Conservation (phyloP, 805 yeast species). For the Candida gorgasii region DNA sequence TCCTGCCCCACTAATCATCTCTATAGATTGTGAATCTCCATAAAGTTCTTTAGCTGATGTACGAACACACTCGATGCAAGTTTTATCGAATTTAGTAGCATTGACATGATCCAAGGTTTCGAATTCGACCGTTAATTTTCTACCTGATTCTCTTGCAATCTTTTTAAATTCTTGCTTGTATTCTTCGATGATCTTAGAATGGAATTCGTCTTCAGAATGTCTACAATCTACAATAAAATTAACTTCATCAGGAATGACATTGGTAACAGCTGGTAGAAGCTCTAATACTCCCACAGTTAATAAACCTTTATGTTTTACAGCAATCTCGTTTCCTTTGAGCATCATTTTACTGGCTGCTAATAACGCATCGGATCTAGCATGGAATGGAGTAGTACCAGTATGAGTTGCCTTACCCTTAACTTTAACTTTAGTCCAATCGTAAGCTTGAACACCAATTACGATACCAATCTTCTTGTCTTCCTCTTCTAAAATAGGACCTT, state of each 20-base stretch:
- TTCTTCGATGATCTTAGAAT: constrained; percentile 38
- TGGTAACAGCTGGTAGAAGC: constrained; percentile 60
- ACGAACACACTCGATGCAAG: constrained; percentile 51
- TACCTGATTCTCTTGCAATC: constrained; percentile 33
- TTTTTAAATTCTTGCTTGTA: constrained; percentile 33
- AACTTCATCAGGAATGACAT: constrained; percentile 66
- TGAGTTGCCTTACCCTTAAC: constrained; percentile 67
- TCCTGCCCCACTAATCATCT: constrained; percentile 69
- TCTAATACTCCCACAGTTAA: constrained; percentile 60
- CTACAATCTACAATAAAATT: constrained; percentile 62
- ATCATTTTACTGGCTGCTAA: constrained; percentile 60
- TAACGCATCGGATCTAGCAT: constrained; percentile 60
- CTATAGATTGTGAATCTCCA: constrained; percentile 44
- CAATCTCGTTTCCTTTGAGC: constrained; percentile 55
- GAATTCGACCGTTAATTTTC: constrained; percentile 37
- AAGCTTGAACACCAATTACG: constrained; percentile 68
- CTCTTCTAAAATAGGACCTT: constrained; percentile 69
- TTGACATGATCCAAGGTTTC: constrained; percentile 50
- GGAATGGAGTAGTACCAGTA: constrained; percentile 73
- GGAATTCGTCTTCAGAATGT: constrained; percentile 48
- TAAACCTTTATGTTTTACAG: constrained; percentile 51
- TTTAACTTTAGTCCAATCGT: constrained; percentile 58
- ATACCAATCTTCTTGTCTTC: constrained; percentile 59
- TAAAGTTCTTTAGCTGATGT: constrained; percentile 52
- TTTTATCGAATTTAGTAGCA: constrained; percentile 59